Evolutionary conservation across 73 alveolate genomes (phyloP).

Genomic region (Paramecium sonneborni): DNA sequence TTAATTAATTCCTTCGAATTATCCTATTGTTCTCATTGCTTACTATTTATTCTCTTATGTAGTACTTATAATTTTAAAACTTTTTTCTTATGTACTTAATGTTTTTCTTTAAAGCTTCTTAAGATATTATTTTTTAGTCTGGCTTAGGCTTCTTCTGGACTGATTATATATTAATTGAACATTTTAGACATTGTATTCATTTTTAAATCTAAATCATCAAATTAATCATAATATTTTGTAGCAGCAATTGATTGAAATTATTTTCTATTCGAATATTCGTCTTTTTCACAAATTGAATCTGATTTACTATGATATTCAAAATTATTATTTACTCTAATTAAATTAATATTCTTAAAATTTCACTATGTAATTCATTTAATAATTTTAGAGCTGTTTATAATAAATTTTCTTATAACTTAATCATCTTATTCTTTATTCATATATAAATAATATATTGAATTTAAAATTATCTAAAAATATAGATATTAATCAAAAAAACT

Average conservation of each 20-base stretch:
- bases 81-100: not conserved
- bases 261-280: not conserved
- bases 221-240: not conserved
- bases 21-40: not conserved
- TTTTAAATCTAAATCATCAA: not conserved
- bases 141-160: not conserved
- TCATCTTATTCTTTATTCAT: not conserved
- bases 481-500: too few relatives aligned
- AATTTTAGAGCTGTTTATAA: not conserved
- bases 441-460: too few relatives aligned
- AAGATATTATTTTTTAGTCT: too few relatives aligned
- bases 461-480: too few relatives aligned
- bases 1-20: not conserved
- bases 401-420: not conserved
- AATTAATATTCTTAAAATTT: not conserved
- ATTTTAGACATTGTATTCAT: not conserved
- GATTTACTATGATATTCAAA: not conserved
- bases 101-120: not conserved
- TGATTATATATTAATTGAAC: not conserved
- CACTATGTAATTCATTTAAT: not conserved
- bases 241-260: not conserved
- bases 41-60: not conserved
- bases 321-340: not conserved
- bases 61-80: not conserved
- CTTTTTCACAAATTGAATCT: not conserved